A percentile compares a stretch with the other conserved stretches of the same genome.
Evolutionary conservation across 495 filamentous ascomycete species (phyloP).

Genomic region (Penicillium turbatum): DNA sequence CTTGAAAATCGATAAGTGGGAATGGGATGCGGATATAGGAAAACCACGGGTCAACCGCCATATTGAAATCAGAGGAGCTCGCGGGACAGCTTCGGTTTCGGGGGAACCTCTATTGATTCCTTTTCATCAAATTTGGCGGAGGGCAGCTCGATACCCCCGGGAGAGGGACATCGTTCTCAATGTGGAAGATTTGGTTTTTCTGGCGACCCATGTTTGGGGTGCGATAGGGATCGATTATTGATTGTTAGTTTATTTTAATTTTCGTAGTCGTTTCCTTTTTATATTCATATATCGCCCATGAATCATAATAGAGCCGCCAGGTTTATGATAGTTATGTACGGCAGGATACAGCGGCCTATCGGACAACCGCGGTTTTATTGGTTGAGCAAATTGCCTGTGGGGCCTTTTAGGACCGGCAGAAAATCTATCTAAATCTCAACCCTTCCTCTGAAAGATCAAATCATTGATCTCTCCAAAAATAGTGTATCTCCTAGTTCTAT

Average conservation of each 20-base stretch:
- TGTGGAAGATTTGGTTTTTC: constrained; percentile 1
- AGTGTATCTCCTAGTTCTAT: no score
- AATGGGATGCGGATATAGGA: neutral
- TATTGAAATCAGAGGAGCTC: constrained; percentile 1
- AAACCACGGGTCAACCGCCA: neutral
- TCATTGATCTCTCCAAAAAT: no score
- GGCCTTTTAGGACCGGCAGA: no score
- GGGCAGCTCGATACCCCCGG: neutral
- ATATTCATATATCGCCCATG: no score
- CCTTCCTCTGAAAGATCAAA: no score
- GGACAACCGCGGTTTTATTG: no score
- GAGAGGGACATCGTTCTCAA: constrained; percentile 1
- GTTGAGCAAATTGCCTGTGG: no score
- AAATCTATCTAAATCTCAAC: no score
- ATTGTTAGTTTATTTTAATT: neutral
- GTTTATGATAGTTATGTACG: no score
- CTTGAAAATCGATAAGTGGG: constrained; percentile 8
- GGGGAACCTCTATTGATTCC: neutral
- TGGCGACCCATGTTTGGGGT: constrained; percentile 3
- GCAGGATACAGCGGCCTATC: no score
- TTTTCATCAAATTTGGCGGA: constrained; percentile 2
- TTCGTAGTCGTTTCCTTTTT: no score
- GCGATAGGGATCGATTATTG: neutral
- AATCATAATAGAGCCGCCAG: no score
- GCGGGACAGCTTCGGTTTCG: neutral